A percentile compares a stretch with the other conserved stretches of the same genome.
These are phyloP conservation scores for Canavalia ensiformis DNA, from an alignment of 306 rosid species.

Conservation along the genomic window DNA sequence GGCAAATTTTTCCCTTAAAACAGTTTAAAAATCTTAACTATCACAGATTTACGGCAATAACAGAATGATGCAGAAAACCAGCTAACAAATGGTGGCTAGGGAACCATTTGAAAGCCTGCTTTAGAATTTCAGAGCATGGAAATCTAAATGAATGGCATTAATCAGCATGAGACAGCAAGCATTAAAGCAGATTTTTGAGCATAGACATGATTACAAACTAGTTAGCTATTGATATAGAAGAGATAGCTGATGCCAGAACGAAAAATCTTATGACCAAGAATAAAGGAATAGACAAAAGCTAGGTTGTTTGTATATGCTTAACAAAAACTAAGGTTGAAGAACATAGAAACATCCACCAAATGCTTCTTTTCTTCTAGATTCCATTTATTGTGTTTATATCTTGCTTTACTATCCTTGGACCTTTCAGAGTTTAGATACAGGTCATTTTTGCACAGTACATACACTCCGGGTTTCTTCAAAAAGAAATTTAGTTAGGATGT, in stretches of 20 bases:
- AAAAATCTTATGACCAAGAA: not conserved
- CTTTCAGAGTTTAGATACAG: not conserved
- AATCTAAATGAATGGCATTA: constrained; percentile 21
- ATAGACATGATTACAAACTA: not conserved
- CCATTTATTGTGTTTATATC: not conserved
- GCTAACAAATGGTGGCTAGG: not conserved
- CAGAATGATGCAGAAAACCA: constrained; percentile 5
- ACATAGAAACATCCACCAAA: not conserved
- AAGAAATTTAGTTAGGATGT: constrained; percentile 18
- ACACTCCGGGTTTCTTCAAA: constrained; percentile 11
- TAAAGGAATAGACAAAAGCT: not conserved
- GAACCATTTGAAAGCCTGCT: not conserved
- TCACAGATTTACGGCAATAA: not conserved
- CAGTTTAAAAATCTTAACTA: constrained; percentile 2
- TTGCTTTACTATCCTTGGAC: not conserved
- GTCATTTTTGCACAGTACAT: not conserved
- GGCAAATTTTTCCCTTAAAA: not conserved
- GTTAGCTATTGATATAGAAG: not conserved
- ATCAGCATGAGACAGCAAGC: not conserved
- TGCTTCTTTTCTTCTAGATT: not conserved
- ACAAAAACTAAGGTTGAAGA: not conserved
- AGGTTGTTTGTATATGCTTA: not conserved
- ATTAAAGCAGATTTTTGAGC: not conserved
- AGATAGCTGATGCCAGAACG: not conserved
- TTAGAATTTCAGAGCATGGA: not conserved